Conservation (phyloP, 192 early-diverging fungal genomes). For the Umbelopsis ramanniana region DNA sequence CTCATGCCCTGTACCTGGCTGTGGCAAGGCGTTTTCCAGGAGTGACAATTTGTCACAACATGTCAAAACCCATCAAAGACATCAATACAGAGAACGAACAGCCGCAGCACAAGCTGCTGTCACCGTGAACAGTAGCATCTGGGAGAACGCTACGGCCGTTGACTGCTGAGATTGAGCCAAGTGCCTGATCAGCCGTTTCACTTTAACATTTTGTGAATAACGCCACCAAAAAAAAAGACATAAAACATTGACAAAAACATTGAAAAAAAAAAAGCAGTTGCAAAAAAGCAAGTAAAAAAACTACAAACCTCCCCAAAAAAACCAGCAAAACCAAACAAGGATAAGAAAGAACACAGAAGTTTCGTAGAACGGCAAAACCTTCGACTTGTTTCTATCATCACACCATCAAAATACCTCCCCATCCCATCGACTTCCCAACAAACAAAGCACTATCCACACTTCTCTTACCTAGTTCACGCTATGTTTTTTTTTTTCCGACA, state of each 20-base stretch:
- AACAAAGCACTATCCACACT: neutral
- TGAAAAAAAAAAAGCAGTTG: no score
- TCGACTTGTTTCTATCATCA: no score
- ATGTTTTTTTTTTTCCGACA: conserved; percentile 13
- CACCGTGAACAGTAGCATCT: neutral
- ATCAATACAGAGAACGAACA: conserved; percentile 27
- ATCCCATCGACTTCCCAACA: neutral
- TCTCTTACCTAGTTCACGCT: conserved; percentile 1
- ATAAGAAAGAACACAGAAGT: no score
- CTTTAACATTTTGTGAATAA: neutral
- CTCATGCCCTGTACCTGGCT: conserved; percentile 54
- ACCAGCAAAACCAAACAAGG: no score
- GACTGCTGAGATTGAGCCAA: neutral
- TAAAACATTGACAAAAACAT: neutral
- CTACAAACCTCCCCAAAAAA: no score
- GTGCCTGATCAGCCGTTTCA: neutral
- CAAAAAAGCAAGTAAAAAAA: no score
- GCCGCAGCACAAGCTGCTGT: conserved; percentile 9
- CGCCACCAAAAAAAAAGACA: neutral
- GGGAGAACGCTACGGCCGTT: conserved; percentile 9
- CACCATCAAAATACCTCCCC: neutral
- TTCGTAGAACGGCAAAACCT: no score
- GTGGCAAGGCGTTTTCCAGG: conserved; percentile 64
- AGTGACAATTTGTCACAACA: conserved; percentile 70
- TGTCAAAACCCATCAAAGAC: conserved; percentile 49